Evolutionary conservation across 2,329 filamentous ascomycete species (phyloP).

Genomic region (Exophiala lecanii-corni): DNA sequence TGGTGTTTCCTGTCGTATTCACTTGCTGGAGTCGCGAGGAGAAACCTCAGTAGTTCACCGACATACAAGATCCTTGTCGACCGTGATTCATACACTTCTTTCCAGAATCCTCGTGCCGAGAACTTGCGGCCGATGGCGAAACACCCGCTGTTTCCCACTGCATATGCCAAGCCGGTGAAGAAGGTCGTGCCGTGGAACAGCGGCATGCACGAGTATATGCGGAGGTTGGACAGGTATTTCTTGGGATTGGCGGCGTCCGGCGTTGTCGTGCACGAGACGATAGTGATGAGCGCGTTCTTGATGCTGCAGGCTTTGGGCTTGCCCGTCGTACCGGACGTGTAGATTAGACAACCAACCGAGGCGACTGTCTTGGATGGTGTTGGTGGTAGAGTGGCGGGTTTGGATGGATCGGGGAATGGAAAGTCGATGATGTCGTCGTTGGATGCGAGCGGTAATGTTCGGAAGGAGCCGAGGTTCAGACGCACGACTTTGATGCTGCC

Average conservation of each 20-base stretch:
- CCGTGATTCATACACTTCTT: constrained; percentile 32
- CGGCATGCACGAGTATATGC: constrained; percentile 45
- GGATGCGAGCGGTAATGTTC: constrained; percentile 29
- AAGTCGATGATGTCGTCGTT: constrained; percentile 17
- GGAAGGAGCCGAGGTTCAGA: constrained; percentile 20
- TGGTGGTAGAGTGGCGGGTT: constrained; percentile 8
- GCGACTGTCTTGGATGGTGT: constrained; percentile 25
- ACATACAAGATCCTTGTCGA: constrained; percentile 55
- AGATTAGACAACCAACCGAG: constrained; percentile 40
- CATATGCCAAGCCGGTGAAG: constrained; percentile 41
- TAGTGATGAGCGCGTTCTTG: constrained; percentile 32
- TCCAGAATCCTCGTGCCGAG: constrained; percentile 23
- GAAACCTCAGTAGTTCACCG: constrained; percentile 47
- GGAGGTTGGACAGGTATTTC: constrained; percentile 40
- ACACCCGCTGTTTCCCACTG: constrained; percentile 38
- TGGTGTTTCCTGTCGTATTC: constrained; percentile 42
- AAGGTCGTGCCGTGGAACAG: constrained; percentile 48
- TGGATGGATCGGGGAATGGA: constrained; percentile 14
- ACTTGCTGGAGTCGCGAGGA: constrained; percentile 39
- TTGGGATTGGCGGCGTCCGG: constrained; percentile 34
- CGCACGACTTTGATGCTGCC: constrained; percentile 24
- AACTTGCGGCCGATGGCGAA: constrained; percentile 39
- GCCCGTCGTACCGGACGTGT: constrained; percentile 44
- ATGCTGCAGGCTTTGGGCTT: constrained; percentile 28
- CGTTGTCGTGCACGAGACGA: constrained; percentile 30